Evolutionary conservation across 768 basidiomycete species (phyloP).

Genomic region (Lanmaoa pseudosensibilis): DNA sequence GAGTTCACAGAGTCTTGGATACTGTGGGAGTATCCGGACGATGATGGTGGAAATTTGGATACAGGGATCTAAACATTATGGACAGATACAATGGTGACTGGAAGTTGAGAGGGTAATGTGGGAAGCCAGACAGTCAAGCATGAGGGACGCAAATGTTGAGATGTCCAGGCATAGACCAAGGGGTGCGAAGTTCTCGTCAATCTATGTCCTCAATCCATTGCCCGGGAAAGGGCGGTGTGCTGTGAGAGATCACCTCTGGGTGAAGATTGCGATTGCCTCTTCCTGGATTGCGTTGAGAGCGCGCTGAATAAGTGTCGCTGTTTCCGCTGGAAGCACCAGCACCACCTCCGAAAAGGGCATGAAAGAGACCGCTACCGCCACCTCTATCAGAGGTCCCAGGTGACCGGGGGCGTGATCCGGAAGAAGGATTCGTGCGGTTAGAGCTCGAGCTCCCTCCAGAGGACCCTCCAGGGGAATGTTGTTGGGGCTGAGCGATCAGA

Average conservation of each 20-base stretch:
- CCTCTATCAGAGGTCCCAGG: slow-evolving; percentile 24
- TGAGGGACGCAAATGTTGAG: neutral
- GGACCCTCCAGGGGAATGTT: slow-evolving; percentile 28
- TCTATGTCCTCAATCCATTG: slow-evolving; percentile 37
- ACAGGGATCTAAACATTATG: slow-evolving; percentile 23
- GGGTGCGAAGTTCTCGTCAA: slow-evolving; percentile 9
- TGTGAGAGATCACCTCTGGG: slow-evolving; percentile 8
- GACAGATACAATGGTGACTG: slow-evolving; percentile 9
- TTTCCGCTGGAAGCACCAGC: slow-evolving; percentile 18
- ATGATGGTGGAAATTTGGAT: slow-evolving; percentile 7
- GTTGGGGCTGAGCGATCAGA: slow-evolving; percentile 63
- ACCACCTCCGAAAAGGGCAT: slow-evolving; percentile 31
- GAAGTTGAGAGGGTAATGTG: slow-evolving; percentile 11
- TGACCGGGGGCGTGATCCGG: slow-evolving; percentile 18
- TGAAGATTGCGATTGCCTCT: slow-evolving; percentile 11
- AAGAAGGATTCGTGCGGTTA: slow-evolving; percentile 15
- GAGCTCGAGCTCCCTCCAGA: slow-evolving; percentile 25
- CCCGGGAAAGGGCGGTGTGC: slow-evolving; percentile 31
- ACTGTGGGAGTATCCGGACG: neutral
- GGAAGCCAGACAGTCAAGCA: neutral
- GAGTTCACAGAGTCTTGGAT: neutral
- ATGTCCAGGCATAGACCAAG: neutral
- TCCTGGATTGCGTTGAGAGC: slow-evolving; percentile 9
- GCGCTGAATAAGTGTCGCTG: slow-evolving; percentile 10
- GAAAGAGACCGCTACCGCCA: slow-evolving; percentile 27